These are phyloP conservation scores for Adansonia gregorii DNA, from an alignment of 441 rosid genomes.

Conservation along the genomic window DNA sequence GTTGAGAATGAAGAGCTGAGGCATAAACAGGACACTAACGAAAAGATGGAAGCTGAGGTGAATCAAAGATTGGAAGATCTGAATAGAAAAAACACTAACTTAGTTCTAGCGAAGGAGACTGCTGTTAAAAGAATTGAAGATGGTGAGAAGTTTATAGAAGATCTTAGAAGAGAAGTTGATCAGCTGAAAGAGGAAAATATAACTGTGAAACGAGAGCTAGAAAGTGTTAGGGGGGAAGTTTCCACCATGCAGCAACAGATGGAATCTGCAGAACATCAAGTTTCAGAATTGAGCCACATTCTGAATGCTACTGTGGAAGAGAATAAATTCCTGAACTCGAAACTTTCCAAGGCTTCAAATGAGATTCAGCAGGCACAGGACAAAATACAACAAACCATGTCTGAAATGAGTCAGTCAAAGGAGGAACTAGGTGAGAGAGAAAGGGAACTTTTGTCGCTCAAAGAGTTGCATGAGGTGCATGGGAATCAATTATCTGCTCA, in stretches of 20 bases:
- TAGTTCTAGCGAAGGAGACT: slow-evolving; percentile 54
- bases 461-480: slow-evolving; percentile 57
- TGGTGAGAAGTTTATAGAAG: slow-evolving; percentile 46
- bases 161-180: slow-evolving; percentile 50
- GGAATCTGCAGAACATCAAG: slow-evolving; percentile 56
- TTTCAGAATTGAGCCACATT: slow-evolving; percentile 46
- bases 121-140: slow-evolving; percentile 58
- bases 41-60: slow-evolving; percentile 41
- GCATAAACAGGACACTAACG: slow-evolving; percentile 40
- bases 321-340: slow-evolving; percentile 52
- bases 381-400: slow-evolving; percentile 39
- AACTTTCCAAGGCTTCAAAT: slow-evolving; percentile 49
- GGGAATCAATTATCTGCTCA: slow-evolving; percentile 52
- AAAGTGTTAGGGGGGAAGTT: slow-evolving; percentile 42
- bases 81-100: slow-evolving; percentile 46
- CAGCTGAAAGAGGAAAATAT: slow-evolving; percentile 51
- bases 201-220: slow-evolving; percentile 44
- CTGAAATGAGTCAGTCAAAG: slow-evolving; percentile 52
- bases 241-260: slow-evolving; percentile 52
- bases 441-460: slow-evolving; percentile 51
- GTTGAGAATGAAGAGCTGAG: slow-evolving; percentile 50
- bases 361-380: slow-evolving; percentile 57
- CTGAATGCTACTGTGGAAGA: slow-evolving; percentile 58
- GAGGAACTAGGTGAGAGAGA: slow-evolving; percentile 58
- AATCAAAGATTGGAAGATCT: slow-evolving; percentile 55